Base-by-base conservation (phyloP, 1,284 basidiomycete species). In the Leccinum pallidistipes region DNA sequence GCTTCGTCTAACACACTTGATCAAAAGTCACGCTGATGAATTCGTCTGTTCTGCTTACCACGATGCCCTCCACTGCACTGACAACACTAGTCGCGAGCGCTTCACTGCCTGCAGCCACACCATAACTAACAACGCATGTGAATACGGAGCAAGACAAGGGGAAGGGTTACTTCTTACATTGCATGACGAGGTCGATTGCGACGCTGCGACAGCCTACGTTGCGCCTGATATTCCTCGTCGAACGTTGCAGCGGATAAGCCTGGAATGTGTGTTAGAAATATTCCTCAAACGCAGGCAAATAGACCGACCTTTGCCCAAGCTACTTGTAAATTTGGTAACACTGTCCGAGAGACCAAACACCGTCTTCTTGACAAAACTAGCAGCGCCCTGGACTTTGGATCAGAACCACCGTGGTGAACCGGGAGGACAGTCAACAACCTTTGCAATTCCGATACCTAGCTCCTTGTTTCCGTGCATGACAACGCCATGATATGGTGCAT, bases 351-450 rank as follows among this genome's bases (percentile, higher is more conserved):
- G 78, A 36, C 97, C 97, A 71, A 98, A 99, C 11, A 98, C 93
- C 0, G 97, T 98, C 81, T 99, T 99, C 82, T 98, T 98, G 58
- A 98, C 93, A 71, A 99, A 97, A 74, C 95, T 98, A 9, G 97
- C 96, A 0, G 97, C 97, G 43, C 97, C 95, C 88, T 94, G 73
- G 2, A 9, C 51, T 36, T 59, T 43, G 24, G 3, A 47, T 77
- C 10, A 69, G 62, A 27, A 56, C 18, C 31, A 18, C 36, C 38
- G 14, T 5, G 40, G 34, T 55, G 55, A 18, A 40, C 36, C 16
- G 57, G 55, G 8, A 43, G 57, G 62, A 63, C 3, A 56, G 21
- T 51, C 36, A 21, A 8, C 32, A 69, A 93, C 93, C 81, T 96
- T 93, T 3, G 97, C 97, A 61, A 99, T 95, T n/a, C 97, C 95